phyloP scores from a whole-genome alignment of 176 grass and related monocot genomes.

The Carex myosuroides region DNA sequence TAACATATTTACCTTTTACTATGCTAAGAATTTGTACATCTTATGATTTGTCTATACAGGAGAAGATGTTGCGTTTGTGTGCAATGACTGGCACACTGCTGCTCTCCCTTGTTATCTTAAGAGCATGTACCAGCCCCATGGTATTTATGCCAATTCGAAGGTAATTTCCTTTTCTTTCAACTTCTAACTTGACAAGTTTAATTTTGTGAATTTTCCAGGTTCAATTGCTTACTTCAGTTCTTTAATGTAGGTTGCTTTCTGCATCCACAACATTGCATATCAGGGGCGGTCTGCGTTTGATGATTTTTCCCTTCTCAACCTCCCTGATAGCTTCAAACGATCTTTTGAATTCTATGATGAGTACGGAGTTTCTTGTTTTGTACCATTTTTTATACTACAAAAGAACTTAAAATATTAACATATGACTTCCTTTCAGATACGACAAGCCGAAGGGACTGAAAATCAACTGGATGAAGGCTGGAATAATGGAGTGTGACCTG shows the following conservation, averaged over 20 bases:
- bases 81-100: slow-evolving; percentile 92
- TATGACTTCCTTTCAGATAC: slow-evolving; percentile 31
- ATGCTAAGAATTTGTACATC: background rate
- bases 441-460: slow-evolving; percentile 68
- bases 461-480: slow-evolving; percentile 98
- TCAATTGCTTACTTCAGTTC: background rate
- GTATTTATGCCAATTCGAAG: slow-evolving; percentile 69
- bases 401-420: background rate
- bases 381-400: background rate
- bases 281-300: slow-evolving; percentile 57
- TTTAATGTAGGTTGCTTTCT: slow-evolving; percentile 59
- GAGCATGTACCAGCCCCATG: slow-evolving; percentile 53
- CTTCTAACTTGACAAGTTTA: slow-evolving; percentile 42
- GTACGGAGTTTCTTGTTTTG: slow-evolving; percentile 23
- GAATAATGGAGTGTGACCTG: slow-evolving; percentile 54
- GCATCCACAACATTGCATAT: slow-evolving; percentile 95
- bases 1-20: slow-evolving; percentile 8
- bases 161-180: slow-evolving; percentile 24
- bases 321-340: slow-evolving; percentile 58
- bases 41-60: slow-evolving; percentile 32
- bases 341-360: slow-evolving; percentile 83
- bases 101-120: slow-evolving; percentile 73
- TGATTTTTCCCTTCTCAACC: slow-evolving; percentile 54
- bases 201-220: slow-evolving; percentile 33
- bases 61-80: slow-evolving; percentile 80